phyloP scores from a whole-genome alignment of 495 filamentous ascomycete genomes.

The Penicillium cosmopolitanum region DNA sequence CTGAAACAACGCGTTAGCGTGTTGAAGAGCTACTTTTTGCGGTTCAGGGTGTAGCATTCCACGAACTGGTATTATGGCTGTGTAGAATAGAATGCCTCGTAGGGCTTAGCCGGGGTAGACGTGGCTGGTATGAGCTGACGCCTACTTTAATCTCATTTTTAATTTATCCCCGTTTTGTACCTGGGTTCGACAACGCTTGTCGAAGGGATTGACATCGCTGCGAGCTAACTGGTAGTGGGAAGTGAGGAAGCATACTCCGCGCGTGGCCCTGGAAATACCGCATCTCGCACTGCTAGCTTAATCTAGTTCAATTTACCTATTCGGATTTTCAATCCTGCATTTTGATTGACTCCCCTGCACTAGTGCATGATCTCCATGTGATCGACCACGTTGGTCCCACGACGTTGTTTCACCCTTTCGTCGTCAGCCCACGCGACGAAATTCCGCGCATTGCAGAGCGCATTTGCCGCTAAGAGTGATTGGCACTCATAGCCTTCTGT shows the following conservation, averaged over 20 bases:
- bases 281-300: slow-evolving; percentile 1
- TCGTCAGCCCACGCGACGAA: slow-evolving; percentile 28
- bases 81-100: slow-evolving; percentile 19
- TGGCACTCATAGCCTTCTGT: background rate
- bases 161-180: background rate
- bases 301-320: background rate
- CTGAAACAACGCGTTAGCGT: slow-evolving; percentile 22
- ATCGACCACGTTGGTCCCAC: slow-evolving; percentile 44
- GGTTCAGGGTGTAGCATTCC: slow-evolving; percentile 21
- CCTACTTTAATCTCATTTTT: background rate
- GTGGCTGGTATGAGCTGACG: slow-evolving; percentile 27
- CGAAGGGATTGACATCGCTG: background rate
- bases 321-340: background rate
- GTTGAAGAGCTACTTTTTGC: slow-evolving; percentile 13
- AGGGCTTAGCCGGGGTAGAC: slow-evolving; percentile 13
- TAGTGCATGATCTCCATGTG: slow-evolving; percentile 34
- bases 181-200: slow-evolving; percentile 10
- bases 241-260: slow-evolving; percentile 19
- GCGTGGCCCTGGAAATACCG: slow-evolving; percentile 25
- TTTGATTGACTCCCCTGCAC: slow-evolving; percentile 15
- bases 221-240: background rate
- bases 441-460: slow-evolving; percentile 20
- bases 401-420: slow-evolving; percentile 34
- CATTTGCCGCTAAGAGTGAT: slow-evolving; percentile 21
- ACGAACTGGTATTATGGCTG: slow-evolving; percentile 14